These are phyloP conservation scores for Peribolospora kevripleyi DNA, from an alignment of 768 basidiomycete genomes.

Conservation along the genomic window DNA sequence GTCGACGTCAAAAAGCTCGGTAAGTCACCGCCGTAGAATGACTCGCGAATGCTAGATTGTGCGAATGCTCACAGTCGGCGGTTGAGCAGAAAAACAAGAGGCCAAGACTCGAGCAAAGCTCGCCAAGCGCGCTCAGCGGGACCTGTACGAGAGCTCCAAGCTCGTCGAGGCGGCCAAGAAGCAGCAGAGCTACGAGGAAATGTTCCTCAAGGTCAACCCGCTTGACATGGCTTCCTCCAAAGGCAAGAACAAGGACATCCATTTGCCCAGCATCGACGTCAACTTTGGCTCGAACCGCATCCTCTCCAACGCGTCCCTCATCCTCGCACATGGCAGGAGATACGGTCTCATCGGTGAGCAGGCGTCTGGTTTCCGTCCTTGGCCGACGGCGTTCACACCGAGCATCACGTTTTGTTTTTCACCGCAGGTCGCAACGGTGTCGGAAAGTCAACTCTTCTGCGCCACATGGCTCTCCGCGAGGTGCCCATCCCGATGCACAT, in stretches of 20 bases:
- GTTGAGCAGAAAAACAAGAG: constrained; percentile 23
- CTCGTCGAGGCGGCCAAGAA: constrained; percentile 60
- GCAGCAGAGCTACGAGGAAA: constrained; percentile 90
- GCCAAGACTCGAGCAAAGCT: constrained; percentile 96
- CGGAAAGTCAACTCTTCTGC: constrained; percentile 85
- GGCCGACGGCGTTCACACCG: neutral
- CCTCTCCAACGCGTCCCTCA: constrained; percentile 53
- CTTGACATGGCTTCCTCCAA: constrained; percentile 37
- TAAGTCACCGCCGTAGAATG: constrained; percentile 30
- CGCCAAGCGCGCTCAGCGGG: constrained; percentile 72
- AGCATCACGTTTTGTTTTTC: no score
- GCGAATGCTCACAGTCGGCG: no score
- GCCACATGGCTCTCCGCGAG: constrained; percentile 84
- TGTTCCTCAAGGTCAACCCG: constrained; percentile 98
- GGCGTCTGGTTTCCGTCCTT: no score
- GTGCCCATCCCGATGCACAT: constrained; percentile 83
- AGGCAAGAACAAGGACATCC: constrained; percentile 94
- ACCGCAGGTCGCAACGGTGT: constrained; percentile 49
- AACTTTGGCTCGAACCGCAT: constrained; percentile 88
- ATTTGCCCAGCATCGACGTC: constrained; percentile 82
- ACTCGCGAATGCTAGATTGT: no score
- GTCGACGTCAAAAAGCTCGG: constrained; percentile 90
- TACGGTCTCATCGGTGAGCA: constrained; percentile 51
- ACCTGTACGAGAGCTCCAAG: constrained; percentile 90
- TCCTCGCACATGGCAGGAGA: constrained; percentile 54